These are phyloP conservation scores for Trichopus zeylanicus DNA, from an alignment of 116 monocot genomes.

Conservation along the genomic window DNA sequence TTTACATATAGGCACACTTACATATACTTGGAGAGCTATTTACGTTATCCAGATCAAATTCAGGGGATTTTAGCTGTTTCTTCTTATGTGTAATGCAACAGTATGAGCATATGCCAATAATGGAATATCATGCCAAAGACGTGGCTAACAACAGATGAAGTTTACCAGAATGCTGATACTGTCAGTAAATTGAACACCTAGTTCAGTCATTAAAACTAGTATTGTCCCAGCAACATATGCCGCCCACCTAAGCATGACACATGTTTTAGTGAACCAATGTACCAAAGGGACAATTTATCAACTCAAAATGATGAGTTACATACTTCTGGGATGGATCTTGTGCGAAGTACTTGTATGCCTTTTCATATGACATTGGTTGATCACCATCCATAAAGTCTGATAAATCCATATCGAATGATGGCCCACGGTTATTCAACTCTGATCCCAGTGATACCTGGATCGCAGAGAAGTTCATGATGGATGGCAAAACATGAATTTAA, in stretches of 20 bases:
- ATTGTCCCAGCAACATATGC: constrained; percentile 96
- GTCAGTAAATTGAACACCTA: constrained; percentile 63
- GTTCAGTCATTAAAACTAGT: constrained; percentile 89
- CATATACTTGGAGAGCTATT: too few species aligned
- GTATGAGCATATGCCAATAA: too few species aligned
- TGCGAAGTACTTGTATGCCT: constrained; percentile 67
- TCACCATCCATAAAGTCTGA: constrained; percentile 78
- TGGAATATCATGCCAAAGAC: too few species aligned
- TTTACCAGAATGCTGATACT: constrained; percentile 93
- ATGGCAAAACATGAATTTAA: too few species aligned
- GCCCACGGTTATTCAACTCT: constrained; percentile 88
- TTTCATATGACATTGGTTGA: constrained; percentile 68
- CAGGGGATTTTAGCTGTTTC: too few species aligned
- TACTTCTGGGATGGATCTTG: constrained; percentile 92
- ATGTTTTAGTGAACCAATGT: neutral
- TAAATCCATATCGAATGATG: constrained; percentile 94
- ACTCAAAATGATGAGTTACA: constrained; percentile 1
- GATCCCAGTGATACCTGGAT: constrained; percentile 99
- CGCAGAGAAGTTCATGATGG: too few species aligned
- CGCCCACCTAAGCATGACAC: constrained; percentile 63
- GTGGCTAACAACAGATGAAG: too few species aligned
- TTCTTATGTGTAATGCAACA: too few species aligned
- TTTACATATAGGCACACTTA: too few species aligned
- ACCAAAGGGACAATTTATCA: constrained; percentile 5
- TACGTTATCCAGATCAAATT: too few species aligned